Base-by-base conservation (phyloP, 2,329 filamentous ascomycete genomes). In the Ceratocystis huliohia region DNA sequence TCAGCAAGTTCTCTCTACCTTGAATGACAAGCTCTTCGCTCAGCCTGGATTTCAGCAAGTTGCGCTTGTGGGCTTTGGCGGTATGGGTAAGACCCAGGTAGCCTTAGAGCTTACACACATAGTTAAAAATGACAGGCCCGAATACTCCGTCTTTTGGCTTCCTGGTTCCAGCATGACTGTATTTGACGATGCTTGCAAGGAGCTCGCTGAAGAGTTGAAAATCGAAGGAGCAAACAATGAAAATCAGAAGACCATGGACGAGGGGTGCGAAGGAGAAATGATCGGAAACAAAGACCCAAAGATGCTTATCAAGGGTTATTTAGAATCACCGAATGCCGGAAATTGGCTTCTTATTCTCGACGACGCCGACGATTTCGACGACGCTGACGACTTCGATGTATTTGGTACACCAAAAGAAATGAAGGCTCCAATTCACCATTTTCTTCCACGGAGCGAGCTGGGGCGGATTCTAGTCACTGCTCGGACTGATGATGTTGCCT, bases 391-490 rank as follows among this genome's bases (percentile, higher is more conserved):
- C 41, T 56, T 22, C 48, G 22, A 22, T 8, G 7, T 8, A 8
- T 6, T 22, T 5, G 20, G 17, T 2, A 8, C 3, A 66, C 6
- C 50, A 66, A 30, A 3, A 30, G 28, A 5, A 15, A 37, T 8
- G 61, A 17, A 37, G 20, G 5, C 28, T 30, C 3, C 20, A 20
- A 61, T 65, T 10, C 15, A 17, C 0, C 65, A 73, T 3, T 72
- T 72, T 68, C 69, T 78, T 3, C 76, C 75, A 0, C 61, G 59
- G 0, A 70, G 65, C n/a, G 8, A 53, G 3, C 63, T 67, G 1
- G 65, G 67, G 30, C 61, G 28, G 17, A 63, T 65, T 15, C 56
- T 68, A 1, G 37, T 68, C 37, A 68, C 41, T n/a, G 67, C 53
- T 2, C 66, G 64, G 28, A 53, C 50, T 53, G 6, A 44, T 10